Conservation (phyloP, 73 alveolate species). For the Paramecium primaurelia region DNA sequence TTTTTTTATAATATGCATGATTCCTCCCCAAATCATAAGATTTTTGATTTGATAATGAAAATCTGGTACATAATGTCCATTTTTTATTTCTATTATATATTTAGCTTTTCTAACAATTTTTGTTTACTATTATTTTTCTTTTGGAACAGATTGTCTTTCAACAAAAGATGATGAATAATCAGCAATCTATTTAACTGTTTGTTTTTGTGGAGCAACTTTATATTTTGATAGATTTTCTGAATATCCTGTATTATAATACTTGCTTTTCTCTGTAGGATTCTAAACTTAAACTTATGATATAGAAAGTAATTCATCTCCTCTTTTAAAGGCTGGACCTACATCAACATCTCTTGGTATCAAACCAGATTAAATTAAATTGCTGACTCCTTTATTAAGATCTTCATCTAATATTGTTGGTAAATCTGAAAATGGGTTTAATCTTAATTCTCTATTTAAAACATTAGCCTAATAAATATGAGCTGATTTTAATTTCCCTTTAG, state of each 20-base stretch:
- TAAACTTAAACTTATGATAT: not conserved
- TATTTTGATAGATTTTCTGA: not conserved
- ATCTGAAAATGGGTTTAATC: constrained; percentile 61
- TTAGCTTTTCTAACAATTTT: not conserved
- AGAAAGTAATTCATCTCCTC: constrained; percentile 36
- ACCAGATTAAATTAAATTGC: constrained; percentile 42
- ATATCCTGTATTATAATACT: not conserved
- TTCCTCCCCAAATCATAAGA: constrained; percentile 30
- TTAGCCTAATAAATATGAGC: constrained; percentile 49
- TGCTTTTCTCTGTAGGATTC: constrained; percentile 15
- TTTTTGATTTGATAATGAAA: not conserved
- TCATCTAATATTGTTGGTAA: constrained; percentile 44
- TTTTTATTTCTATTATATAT: not conserved
- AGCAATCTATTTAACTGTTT: not conserved
- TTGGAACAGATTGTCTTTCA: not conserved
- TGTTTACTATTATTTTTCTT: not conserved
- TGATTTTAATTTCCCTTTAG: constrained; percentile 25
- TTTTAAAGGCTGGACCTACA: constrained; percentile 47
- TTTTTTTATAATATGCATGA: not conserved
- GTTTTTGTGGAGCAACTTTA: not conserved
- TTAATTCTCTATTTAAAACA: constrained; percentile 30
- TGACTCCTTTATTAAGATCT: constrained; percentile 46
- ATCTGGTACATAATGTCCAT: not conserved
- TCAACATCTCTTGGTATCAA: constrained; percentile 54
- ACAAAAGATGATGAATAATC: not conserved